Conservation (phyloP, 352 stramenopile genomes). For the Phytophthora vignae region DNA sequence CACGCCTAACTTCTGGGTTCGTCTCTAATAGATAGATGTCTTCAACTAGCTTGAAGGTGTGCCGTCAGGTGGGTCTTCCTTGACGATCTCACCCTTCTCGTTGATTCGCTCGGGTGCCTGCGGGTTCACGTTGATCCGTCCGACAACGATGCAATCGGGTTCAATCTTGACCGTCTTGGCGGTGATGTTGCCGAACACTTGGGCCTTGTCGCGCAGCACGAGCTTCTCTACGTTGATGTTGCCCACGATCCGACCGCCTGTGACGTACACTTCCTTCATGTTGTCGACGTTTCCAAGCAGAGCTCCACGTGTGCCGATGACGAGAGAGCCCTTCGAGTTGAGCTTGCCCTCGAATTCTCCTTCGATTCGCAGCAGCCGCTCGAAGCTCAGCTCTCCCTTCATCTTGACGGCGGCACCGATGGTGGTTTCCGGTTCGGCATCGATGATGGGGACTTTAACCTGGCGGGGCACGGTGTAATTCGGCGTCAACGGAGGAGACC, state of each 20-base stretch:
- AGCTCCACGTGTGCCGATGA: constrained; percentile 84
- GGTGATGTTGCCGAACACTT: constrained; percentile 91
- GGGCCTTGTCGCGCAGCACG: constrained; percentile 84
- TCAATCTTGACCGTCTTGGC: constrained; percentile 92
- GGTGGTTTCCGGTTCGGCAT: constrained; percentile 82
- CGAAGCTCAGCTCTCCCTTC: constrained; percentile 92
- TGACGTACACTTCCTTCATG: constrained; percentile 91
- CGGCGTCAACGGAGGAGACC: constrained; percentile 68
- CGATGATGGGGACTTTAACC: constrained; percentile 73
- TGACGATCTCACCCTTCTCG: constrained; percentile 82
- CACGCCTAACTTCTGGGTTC: constrained; percentile 5
- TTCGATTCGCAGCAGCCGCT: constrained; percentile 89
- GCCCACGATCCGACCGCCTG: constrained; percentile 86
- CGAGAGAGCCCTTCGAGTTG: constrained; percentile 89
- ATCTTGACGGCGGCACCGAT: constrained; percentile 87
- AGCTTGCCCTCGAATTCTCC: constrained; percentile 92
- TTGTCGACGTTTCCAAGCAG: constrained; percentile 85
- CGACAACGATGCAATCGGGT: constrained; percentile 87
- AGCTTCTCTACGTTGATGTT: constrained; percentile 90
- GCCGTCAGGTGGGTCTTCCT: constrained; percentile 45
- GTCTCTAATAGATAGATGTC: constrained; percentile 32
- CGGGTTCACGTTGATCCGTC: constrained; percentile 88
- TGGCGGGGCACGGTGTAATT: constrained; percentile 57
- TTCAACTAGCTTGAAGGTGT: constrained; percentile 28
- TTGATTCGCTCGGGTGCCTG: constrained; percentile 87